These are phyloP conservation scores for Anthostomella pinea DNA, from an alignment of 2,329 filamentous ascomycete genomes.

Conservation along the genomic window DNA sequence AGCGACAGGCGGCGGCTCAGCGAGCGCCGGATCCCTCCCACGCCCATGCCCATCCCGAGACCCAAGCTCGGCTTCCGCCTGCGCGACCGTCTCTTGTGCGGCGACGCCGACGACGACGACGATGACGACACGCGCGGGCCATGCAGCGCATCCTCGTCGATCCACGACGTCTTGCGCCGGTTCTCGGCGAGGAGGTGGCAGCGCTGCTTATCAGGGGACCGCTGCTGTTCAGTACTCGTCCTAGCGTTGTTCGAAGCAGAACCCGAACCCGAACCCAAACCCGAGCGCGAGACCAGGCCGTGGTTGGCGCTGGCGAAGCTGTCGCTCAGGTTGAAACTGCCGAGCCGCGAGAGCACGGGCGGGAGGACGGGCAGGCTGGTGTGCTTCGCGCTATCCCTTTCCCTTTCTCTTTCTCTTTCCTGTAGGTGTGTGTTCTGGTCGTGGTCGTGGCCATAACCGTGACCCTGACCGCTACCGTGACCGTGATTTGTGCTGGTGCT, in stretches of 20 bases:
- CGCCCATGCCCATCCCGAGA: too few species aligned
- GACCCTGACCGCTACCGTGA: constrained; percentile 1
- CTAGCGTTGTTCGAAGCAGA: too few species aligned
- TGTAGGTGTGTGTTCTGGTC: neutral
- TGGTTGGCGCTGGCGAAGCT: too few species aligned
- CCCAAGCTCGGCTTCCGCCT: constrained; percentile 20
- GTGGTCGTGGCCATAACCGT: neutral
- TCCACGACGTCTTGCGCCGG: constrained; percentile 39
- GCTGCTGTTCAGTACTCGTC: too few species aligned
- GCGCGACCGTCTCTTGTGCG: constrained; percentile 14
- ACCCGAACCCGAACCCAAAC: too few species aligned
- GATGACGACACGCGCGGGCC: constrained; percentile 43
- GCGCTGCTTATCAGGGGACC: constrained; percentile 25
- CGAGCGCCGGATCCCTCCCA: too few species aligned
- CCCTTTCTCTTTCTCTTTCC: neutral
- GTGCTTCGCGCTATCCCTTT: constrained; percentile 6
- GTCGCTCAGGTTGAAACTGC: constrained; percentile 16
- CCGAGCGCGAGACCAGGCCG: too few species aligned
- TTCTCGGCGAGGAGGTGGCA: constrained; percentile 25
- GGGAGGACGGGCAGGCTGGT: constrained; percentile 24
- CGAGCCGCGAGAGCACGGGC: constrained; percentile 19
- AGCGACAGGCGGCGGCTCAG: constrained; percentile 26
- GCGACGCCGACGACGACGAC: too few species aligned
- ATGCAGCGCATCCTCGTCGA: constrained; percentile 51
- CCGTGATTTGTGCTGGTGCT: too few species aligned